Base-by-base conservation (phyloP, 352 stramenopile species). In the Elongisporangium undulatum region DNA sequence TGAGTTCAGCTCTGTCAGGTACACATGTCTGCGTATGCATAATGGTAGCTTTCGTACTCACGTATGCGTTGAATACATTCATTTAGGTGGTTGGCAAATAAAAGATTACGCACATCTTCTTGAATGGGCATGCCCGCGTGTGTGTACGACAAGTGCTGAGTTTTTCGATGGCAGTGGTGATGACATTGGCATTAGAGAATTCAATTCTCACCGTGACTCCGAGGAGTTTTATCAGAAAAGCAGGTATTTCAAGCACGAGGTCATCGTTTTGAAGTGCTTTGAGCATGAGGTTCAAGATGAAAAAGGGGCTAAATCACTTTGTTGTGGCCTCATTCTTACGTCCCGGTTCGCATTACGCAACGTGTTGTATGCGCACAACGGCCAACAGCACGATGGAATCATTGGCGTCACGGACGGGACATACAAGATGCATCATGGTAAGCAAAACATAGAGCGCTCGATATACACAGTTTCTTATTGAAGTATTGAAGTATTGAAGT, bases 361-460 rank as follows among this genome's bases (percentile, higher is more conserved):
- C 19, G 20, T 58, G 4, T 34, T 58, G 12, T 22, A 59, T 20
- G 41, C 19, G 8, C 4, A 50, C 5, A 51, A 52, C 15, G 21
- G 41, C 3, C 59, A 65, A 39, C 0, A 24, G 15, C 9, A 22
- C 19, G 49, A 62, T 51, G 59, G 50, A 2, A 15, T 66, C 17
- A 51, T 66, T 5, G 60, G 49, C 51, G 55, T 22, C 2, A 61
- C 20, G 22, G 56, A 59, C 23, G 52, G 63, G 0, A 64, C 64
- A 0, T 67, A 71, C 38, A 62, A 63, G 13, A 6, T 72, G 2
- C 61, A 72, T 20, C 63, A 66, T 55, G 65, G 65, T 61, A 55
- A 26, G 56, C 20, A 24, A 21, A 9, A 23, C 48, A 23, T 52
- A 8, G 13, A 17, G 38, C 3, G 21, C 29, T 21, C 51, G 17